These are phyloP conservation scores for Thermothielavioides terrestris DNA, from an alignment of 495 filamentous ascomycete genomes.

Conservation along the genomic window DNA sequence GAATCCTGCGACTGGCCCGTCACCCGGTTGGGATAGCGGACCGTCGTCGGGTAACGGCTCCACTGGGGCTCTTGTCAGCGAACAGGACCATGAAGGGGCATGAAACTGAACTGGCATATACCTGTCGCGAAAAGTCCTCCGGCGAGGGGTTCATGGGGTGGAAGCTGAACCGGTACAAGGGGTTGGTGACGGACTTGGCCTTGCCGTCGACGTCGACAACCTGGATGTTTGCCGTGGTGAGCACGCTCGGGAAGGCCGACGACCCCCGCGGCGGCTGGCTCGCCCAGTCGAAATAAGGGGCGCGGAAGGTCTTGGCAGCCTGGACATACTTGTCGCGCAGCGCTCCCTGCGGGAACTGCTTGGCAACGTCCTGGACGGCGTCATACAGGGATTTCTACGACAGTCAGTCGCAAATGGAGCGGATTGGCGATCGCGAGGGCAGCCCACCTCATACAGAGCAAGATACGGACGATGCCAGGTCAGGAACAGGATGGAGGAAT, in stretches of 20 bases:
- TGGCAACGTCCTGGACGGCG: conserved; percentile 43
- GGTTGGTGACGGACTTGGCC: conserved; percentile 25
- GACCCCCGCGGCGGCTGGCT: conserved; percentile 20
- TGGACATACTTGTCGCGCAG: conserved; percentile 34
- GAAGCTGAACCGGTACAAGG: conserved; percentile 31
- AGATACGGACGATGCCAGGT: conserved; percentile 66
- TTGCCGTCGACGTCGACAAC: conserved; percentile 32
- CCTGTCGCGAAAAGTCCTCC: conserved; percentile 14
- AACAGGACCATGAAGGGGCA: neutral
- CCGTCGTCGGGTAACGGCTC: conserved; percentile 18
- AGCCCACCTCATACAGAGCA: conserved; percentile 43
- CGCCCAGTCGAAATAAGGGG: conserved; percentile 55
- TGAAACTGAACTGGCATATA: neutral
- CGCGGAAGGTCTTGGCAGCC: conserved; percentile 41
- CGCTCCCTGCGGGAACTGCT: conserved; percentile 35
- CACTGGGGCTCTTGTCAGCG: conserved; percentile 8
- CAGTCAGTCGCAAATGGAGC: conserved; percentile 1
- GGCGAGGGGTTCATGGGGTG: conserved; percentile 19
- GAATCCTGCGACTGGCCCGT: conserved; percentile 24
- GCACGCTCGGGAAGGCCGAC: conserved; percentile 22
- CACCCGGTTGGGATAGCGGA: conserved; percentile 15
- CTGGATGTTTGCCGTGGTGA: conserved; percentile 28
- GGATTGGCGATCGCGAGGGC: neutral
- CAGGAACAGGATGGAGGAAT: conserved; percentile 55
- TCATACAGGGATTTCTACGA: conserved; percentile 47